Evolutionary conservation across 169 alveolate species (phyloP).

Genomic region (Plasmodium blacklocki): DNA sequence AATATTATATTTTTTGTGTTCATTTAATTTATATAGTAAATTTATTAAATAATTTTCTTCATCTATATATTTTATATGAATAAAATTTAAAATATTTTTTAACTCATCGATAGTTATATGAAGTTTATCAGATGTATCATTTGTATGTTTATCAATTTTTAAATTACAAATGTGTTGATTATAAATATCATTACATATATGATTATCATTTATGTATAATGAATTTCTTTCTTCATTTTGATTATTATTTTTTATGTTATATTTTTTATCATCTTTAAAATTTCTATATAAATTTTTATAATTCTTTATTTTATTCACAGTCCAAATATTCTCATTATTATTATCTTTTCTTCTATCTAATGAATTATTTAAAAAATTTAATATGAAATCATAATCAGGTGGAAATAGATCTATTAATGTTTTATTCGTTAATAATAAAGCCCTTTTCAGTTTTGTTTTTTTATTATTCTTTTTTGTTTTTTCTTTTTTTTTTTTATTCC

Average conservation of each 20-base stretch:
- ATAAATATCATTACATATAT: neutral
- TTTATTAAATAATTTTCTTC: constrained; percentile 3
- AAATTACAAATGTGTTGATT: constrained; percentile 5
- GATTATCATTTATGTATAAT: constrained; percentile 2
- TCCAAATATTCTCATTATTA: constrained; percentile 17
- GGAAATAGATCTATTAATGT: constrained; percentile 30
- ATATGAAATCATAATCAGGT: constrained; percentile 32
- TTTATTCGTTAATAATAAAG: constrained; percentile 34
- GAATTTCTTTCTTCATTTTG: neutral
- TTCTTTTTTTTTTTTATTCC: neutral
- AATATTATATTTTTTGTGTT: constrained; percentile 25
- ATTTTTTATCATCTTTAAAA: too few species aligned
- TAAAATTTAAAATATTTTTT: constrained; percentile 3
- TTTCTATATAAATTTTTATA: constrained; percentile 9
- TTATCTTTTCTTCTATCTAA: neutral
- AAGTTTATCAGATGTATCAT: neutral
- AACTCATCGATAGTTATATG: constrained; percentile 3
- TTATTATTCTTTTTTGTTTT: neutral
- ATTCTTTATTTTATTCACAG: constrained; percentile 22
- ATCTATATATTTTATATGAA: constrained; percentile 50
- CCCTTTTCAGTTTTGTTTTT: neutral
- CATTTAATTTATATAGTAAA: constrained; percentile 24
- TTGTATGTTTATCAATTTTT: neutral
- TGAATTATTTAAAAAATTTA: neutral
- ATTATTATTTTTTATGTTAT: neutral